Base-by-base conservation (phyloP, 768 basidiomycete species). In the Boletus rubropictus region DNA sequence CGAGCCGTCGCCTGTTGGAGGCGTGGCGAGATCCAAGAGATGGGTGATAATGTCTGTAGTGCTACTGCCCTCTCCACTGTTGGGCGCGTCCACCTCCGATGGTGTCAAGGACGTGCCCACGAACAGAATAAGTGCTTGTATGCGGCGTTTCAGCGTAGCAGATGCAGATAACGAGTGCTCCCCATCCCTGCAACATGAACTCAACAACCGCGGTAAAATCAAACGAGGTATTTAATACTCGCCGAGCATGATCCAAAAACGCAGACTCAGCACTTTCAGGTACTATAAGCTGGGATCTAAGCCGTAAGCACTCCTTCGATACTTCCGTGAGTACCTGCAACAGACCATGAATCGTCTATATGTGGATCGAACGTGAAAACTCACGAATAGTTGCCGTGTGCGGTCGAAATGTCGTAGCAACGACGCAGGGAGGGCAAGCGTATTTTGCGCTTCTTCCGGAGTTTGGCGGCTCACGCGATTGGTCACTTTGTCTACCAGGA, bases 401-500 rank as follows among this genome's bases (percentile, higher is more conserved):
- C 71, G 59, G 10, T 72, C 50, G 42, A 76, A 74, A 46, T 81
- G 80, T 27, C 82, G 81, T 10, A 88, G 58, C 3, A 93, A 58
- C 7, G 81, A 73, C 8, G 82, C 71, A 0, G 89, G 88, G 15
- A 97, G 69, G 11, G 78, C 68, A 24, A 93, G 70, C 0, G 81
- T 74, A 34, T 62, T 69, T 37, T 73, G 73, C 6, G 76, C 75
- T 41, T 92, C 89, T 17, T 79, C 76, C 3, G 71, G 54, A 29
- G 69, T 72, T 60, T 84, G 84, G 37, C 84, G 79, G 10, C 80
- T 76, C 29, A 84, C 75, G 15, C 83, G 80, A 53, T 81, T 87
- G 8, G 82, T 77, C 3, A 77, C 72, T 55, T 86, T 89, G 57
- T 94, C 89, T 1, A 92, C 73, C 20, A 98, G 72, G 0, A 97